Base-by-base conservation (phyloP, 2,329 filamentous ascomycete species). In the Zasmidium cellare region DNA sequence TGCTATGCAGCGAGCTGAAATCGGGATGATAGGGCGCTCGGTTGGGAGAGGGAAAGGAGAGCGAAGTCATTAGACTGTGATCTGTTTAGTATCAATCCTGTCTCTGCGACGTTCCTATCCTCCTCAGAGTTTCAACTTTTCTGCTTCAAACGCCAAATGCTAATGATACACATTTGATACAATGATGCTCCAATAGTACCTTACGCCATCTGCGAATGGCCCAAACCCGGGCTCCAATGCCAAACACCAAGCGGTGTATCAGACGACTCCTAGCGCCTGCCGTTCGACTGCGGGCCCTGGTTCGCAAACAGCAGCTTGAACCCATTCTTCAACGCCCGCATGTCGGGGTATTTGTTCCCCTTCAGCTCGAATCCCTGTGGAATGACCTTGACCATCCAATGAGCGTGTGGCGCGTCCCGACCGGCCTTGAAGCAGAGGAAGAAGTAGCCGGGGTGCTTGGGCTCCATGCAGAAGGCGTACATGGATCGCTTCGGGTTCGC, bases 381-480 rank as follows among this genome's bases (percentile, higher is more conserved):
- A 18, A 97, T 89, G 38, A 97, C 87, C 67, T 94, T 92, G 63
- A 99, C 91, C 3, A 87, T 85, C 87, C 93, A 92, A 48, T 86
- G 87, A 62, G 89, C 87, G 53, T 93, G 85, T 46, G 81, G 82
- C 2, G 91, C 89, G 50, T 83, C 81, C 67, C 87, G 84, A 60
- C 90, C 93, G 22, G 92, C 91, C 79, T 97, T 97, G 85, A 97
- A 99, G 79, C 92, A 96, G 44, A 99, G 84, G 79, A 87, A 89
- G 77, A 99, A 99, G 79, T 96, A 96, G 31, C 94, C 94, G 0
- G 94, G 90, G 72, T 93, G 89, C 75, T 92, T 92, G 31, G 88
- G 83, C 72, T 97, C 92, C 72, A 96, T 87, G 81, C 93, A 97
- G 81, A 99, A 97, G 47, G 91, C 90, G 75, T 99, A 99, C 65